Conservation (phyloP, 768 basidiomycete species). For the Hypholoma sublateritium region DNA sequence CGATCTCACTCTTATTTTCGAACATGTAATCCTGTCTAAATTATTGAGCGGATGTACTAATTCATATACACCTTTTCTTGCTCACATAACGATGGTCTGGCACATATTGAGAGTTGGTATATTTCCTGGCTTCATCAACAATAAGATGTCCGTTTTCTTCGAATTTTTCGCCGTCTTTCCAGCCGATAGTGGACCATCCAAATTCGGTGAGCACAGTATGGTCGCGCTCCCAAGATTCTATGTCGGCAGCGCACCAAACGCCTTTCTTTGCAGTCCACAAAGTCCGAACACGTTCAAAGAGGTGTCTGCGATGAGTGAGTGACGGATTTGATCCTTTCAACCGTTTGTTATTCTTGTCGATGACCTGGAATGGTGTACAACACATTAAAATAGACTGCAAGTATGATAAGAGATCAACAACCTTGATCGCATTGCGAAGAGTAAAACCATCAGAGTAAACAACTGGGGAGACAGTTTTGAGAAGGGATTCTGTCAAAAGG, state of each 20-base stretch:
- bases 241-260: slow-evolving; percentile 77
- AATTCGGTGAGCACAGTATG: slow-evolving; percentile 77
- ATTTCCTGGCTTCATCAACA: slow-evolving; percentile 58
- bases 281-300: slow-evolving; percentile 68
- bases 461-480: slow-evolving; percentile 59
- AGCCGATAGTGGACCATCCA: slow-evolving; percentile 67
- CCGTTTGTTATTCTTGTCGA: slow-evolving; percentile 80
- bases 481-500: slow-evolving; percentile 58
- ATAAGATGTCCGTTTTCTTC: slow-evolving; percentile 59
- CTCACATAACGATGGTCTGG: slow-evolving; percentile 59
- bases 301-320: slow-evolving; percentile 54
- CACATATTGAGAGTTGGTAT: slow-evolving; percentile 64
- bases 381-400: not conserved
- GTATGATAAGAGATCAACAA: slow-evolving; percentile 16
- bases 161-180: slow-evolving; percentile 50
- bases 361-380: slow-evolving; percentile 41
- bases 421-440: slow-evolving; percentile 63
- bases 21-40: slow-evolving; percentile 59
- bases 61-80: not conserved
- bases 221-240: slow-evolving; percentile 82
- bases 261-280: slow-evolving; percentile 65
- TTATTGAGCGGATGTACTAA: not conserved
- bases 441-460: slow-evolving; percentile 53
- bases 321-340: slow-evolving; percentile 62
- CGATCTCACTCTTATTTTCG: slow-evolving; percentile 51